These are phyloP conservation scores for Torulaspora globosa DNA, from an alignment of 1,139 yeast species.

Conservation along the genomic window DNA sequence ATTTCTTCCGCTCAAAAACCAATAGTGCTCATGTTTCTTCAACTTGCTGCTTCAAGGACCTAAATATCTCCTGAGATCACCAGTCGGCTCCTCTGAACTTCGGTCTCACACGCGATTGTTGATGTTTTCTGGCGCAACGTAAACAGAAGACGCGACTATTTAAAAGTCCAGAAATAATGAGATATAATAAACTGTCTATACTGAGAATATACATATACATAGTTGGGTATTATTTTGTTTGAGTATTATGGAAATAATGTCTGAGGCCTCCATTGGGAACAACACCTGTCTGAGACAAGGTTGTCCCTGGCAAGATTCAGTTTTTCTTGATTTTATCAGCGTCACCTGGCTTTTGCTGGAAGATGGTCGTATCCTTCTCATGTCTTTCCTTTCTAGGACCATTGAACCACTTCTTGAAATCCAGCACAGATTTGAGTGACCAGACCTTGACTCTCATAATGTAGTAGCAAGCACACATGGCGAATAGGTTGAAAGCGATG, in stretches of 20 bases:
- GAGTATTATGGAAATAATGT: background rate
- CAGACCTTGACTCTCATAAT: slow-evolving; percentile 37
- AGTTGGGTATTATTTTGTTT: background rate
- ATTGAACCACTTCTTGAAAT: slow-evolving; percentile 37
- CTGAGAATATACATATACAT: too few species aligned
- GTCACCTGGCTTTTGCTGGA: slow-evolving; percentile 40
- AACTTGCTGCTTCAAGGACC: background rate
- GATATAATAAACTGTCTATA: background rate
- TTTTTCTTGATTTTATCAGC: slow-evolving; percentile 33
- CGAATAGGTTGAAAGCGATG: slow-evolving; percentile 44
- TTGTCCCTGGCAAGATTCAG: background rate
- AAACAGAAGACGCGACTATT: background rate
- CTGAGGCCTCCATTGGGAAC: background rate
- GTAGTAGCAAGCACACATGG: slow-evolving; percentile 43
- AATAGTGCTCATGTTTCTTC: background rate
- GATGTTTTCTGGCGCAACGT: background rate
- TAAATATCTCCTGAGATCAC: background rate
- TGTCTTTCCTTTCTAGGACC: slow-evolving; percentile 42
- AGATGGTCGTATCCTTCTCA: slow-evolving; percentile 41
- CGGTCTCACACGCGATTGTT: background rate
- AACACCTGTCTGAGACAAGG: background rate
- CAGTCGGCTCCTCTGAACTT: background rate
- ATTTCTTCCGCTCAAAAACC: background rate
- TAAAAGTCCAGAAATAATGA: background rate
- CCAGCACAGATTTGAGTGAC: slow-evolving; percentile 31